A percentile compares a stretch with the other conserved stretches of the same genome.
These are phyloP conservation scores for Talaromyces sp. DNA, from an alignment of 2,329 filamentous ascomycete genomes.

Conservation along the genomic window DNA sequence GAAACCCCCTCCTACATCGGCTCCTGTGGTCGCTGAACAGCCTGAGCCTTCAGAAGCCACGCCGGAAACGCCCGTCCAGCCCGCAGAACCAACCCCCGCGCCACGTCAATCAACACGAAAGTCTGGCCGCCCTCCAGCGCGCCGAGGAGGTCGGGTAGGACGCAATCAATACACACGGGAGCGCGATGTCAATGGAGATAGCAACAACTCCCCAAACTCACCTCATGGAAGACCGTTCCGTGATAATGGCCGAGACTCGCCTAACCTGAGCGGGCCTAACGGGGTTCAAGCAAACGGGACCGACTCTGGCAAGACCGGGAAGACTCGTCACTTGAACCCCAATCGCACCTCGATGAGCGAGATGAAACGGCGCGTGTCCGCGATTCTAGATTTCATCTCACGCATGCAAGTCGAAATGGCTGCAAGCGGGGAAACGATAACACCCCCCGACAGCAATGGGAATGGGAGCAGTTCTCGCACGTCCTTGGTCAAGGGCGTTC, in stretches of 20 bases:
- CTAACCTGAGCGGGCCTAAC: slow-evolving; percentile 28
- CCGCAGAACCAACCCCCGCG: slow-evolving; percentile 30
- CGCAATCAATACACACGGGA: slow-evolving; percentile 82
- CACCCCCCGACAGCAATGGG: slow-evolving; percentile 34
- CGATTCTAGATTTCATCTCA: slow-evolving; percentile 84
- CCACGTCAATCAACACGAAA: slow-evolving; percentile 52
- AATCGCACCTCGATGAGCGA: slow-evolving; percentile 73
- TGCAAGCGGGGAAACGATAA: slow-evolving; percentile 47
- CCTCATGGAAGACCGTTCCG: slow-evolving; percentile 28
- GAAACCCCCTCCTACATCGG: slow-evolving; percentile 31
- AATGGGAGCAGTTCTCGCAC: slow-evolving; percentile 23
- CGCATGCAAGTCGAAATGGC: slow-evolving; percentile 85
- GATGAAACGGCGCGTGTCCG: slow-evolving; percentile 77
- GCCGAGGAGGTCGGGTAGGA: slow-evolving; percentile 59
- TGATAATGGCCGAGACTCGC: slow-evolving; percentile 30
- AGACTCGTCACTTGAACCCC: slow-evolving; percentile 52
- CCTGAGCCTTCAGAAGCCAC: slow-evolving; percentile 39
- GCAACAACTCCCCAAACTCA: slow-evolving; percentile 33
- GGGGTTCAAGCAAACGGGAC: slow-evolving; percentile 53
- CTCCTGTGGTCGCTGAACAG: slow-evolving; percentile 18
- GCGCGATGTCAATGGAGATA: slow-evolving; percentile 55
- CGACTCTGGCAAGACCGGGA: slow-evolving; percentile 57
- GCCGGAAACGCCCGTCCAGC: slow-evolving; percentile 37
- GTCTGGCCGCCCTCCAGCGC: slow-evolving; percentile 59
- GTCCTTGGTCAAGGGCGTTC: slow-evolving; percentile 27